A percentile compares a stretch with the other conserved stretches of the same genome.
Conservation (phyloP, 1,284 basidiomycete species). For the Cutaneotrichosporon daszewskae region DNA sequence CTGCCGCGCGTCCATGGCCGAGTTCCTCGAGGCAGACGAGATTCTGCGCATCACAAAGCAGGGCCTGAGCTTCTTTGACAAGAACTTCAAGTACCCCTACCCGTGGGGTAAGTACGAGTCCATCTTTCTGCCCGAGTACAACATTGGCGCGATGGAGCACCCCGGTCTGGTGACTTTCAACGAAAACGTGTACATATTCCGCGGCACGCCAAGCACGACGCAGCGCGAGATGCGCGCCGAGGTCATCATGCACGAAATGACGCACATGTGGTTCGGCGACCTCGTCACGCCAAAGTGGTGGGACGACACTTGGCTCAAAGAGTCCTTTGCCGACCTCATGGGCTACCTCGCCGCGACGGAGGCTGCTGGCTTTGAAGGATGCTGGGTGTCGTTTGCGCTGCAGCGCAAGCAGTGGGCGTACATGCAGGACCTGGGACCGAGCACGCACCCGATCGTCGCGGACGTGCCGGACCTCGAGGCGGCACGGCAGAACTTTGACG, state of each 20-base stretch:
- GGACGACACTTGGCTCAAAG: conserved; percentile 12
- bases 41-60: conserved; percentile 8
- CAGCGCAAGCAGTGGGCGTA: conserved; percentile 9
- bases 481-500: conserved; percentile 10
- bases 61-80: conserved; percentile 8
- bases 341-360: conserved; percentile 8
- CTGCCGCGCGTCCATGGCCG: conserved; percentile 7
- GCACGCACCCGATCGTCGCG: conserved; percentile 9
- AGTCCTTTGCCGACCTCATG: conserved; percentile 13
- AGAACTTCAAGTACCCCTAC: conserved; percentile 6
- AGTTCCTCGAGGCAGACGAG: conserved; percentile 9
- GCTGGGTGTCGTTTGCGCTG: conserved; percentile 7
- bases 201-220: conserved; percentile 3
- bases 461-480: conserved; percentile 12
- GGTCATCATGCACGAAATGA: conserved; percentile 9
- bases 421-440: conserved; percentile 2
- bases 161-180: conserved; percentile 8
- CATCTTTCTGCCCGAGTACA: conserved; percentile 14
- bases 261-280: conserved; percentile 13
- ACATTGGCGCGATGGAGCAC: conserved; percentile 13
- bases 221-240: conserved; percentile 7
- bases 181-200: conserved; percentile 10
- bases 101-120: conserved; percentile 14
- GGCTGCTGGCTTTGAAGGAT: conserved; percentile 4
- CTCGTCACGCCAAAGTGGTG: conserved; percentile 7